Evolutionary conservation across 2,329 filamentous ascomycete species (phyloP).

Genomic region (Monilinia fructicola): DNA sequence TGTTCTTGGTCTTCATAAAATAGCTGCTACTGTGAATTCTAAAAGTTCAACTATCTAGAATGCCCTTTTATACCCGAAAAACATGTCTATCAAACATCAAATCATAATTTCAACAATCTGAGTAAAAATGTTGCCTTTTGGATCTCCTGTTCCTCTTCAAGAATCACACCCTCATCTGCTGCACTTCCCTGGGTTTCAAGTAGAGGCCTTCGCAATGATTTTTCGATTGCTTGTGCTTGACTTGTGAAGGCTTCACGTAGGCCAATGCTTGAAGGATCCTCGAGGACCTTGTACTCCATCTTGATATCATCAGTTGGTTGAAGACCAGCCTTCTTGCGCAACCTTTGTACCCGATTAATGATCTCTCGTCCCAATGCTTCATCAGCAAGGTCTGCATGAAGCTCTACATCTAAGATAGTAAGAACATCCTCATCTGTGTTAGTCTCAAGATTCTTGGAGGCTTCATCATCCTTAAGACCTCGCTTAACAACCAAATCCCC

Average conservation of each 20-base stretch:
- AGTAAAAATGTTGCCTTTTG: slow-evolving; percentile 79
- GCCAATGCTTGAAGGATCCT: slow-evolving; percentile 75
- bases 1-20: not conserved
- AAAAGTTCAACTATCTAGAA: slow-evolving; percentile 10
- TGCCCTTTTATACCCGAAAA: not conserved
- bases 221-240: slow-evolving; percentile 69
- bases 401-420: slow-evolving; percentile 79
- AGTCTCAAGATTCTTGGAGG: slow-evolving; percentile 74
- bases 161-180: slow-evolving; percentile 58
- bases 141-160: slow-evolving; percentile 82
- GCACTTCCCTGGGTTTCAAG: slow-evolving; percentile 4
- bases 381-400: slow-evolving; percentile 81
- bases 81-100: slow-evolving; percentile 11
- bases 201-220: slow-evolving; percentile 68
- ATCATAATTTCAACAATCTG: slow-evolving; percentile 70
- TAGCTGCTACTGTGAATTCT: not conserved
- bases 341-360: slow-evolving; percentile 85
- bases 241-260: slow-evolving; percentile 67
- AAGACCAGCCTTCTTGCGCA: slow-evolving; percentile 91
- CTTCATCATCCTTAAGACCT: slow-evolving; percentile 70
- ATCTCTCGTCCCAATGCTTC: slow-evolving; percentile 91
- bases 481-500: slow-evolving; percentile 83
- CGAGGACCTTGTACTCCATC: slow-evolving; percentile 85
- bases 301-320: slow-evolving; percentile 90
- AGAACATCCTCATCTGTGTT: slow-evolving; percentile 89